A percentile compares a stretch with the other conserved stretches of the same genome.
Conservation (phyloP, 2,329 filamentous ascomycete species). For the Pestalotiopsis fici region DNA sequence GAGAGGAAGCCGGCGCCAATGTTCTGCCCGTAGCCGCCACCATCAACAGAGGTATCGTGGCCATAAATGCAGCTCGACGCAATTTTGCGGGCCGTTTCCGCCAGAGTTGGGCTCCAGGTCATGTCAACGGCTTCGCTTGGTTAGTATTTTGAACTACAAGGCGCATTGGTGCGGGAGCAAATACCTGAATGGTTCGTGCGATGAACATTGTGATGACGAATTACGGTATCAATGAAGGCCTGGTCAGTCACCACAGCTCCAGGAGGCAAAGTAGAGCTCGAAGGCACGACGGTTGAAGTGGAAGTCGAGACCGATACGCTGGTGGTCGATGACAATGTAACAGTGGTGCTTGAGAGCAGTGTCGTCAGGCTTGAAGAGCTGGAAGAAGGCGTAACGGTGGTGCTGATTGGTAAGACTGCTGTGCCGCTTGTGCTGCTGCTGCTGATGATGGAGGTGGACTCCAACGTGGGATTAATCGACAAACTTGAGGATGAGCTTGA, state of each 20-base stretch:
- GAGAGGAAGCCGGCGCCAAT: not conserved
- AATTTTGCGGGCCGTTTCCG: not conserved
- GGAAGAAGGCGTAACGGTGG: not conserved
- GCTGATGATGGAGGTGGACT: not conserved
- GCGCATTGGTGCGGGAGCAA: not conserved
- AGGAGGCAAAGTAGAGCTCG: not conserved
- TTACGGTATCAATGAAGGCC: not conserved
- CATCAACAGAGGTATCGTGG: not conserved
- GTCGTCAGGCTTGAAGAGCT: not conserved
- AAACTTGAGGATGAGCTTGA: not conserved
- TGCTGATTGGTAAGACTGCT: not conserved
- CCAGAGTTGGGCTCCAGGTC: not conserved
- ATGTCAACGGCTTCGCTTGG: not conserved
- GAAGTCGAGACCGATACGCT: not conserved
- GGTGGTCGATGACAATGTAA: not conserved
- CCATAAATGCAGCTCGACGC: not conserved
- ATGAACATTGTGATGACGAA: not conserved
- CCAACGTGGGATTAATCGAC: not conserved
- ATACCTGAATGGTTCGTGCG: not conserved
- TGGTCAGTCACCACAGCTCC: not conserved
- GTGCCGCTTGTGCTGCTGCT: not conserved
- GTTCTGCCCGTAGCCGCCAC: constrained; percentile 3
- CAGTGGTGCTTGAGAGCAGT: not conserved
- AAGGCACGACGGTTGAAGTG: not conserved
- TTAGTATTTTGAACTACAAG: not conserved